These are phyloP conservation scores for Arthroderma sp. DNA, from an alignment of 2,329 filamentous ascomycete genomes.

Conservation along the genomic window DNA sequence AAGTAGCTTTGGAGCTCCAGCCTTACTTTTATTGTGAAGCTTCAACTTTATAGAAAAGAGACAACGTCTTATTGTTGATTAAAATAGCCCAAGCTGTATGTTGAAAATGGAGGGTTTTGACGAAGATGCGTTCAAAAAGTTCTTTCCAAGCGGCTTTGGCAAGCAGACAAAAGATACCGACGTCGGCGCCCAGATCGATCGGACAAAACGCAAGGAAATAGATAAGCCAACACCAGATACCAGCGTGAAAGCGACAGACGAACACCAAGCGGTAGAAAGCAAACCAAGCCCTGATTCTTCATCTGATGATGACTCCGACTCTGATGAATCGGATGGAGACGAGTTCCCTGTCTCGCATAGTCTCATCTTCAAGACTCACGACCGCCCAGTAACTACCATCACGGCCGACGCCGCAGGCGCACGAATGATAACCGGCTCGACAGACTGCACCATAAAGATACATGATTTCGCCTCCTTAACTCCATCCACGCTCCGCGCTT, in stretches of 20 bases:
- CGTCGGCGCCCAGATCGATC: slow-evolving; percentile 67
- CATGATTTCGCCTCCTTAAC: slow-evolving; percentile 96
- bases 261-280: slow-evolving; percentile 9
- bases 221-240: slow-evolving; percentile 6
- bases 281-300: slow-evolving; percentile 16
- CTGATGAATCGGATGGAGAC: slow-evolving; percentile 60
- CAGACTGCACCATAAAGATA: slow-evolving; percentile 80
- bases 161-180: slow-evolving; percentile 64
- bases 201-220: slow-evolving; percentile 48
- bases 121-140: slow-evolving; percentile 38
- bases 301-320: slow-evolving; percentile 43
- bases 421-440: slow-evolving; percentile 77
- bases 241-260: slow-evolving; percentile 6
- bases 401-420: slow-evolving; percentile 76
- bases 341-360: slow-evolving; percentile 90
- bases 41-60: no score
- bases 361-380: slow-evolving; percentile 82
- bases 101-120: slow-evolving; percentile 30
- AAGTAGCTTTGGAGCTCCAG: no score
- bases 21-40: no score
- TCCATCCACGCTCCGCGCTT: slow-evolving; percentile 82
- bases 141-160: slow-evolving; percentile 72
- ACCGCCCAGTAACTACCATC: slow-evolving; percentile 70
- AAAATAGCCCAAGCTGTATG: not conserved
- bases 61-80: no score